Evolutionary conservation across 2,329 filamentous ascomycete species (phyloP).

Genomic region (Myrmaecium sp.): DNA sequence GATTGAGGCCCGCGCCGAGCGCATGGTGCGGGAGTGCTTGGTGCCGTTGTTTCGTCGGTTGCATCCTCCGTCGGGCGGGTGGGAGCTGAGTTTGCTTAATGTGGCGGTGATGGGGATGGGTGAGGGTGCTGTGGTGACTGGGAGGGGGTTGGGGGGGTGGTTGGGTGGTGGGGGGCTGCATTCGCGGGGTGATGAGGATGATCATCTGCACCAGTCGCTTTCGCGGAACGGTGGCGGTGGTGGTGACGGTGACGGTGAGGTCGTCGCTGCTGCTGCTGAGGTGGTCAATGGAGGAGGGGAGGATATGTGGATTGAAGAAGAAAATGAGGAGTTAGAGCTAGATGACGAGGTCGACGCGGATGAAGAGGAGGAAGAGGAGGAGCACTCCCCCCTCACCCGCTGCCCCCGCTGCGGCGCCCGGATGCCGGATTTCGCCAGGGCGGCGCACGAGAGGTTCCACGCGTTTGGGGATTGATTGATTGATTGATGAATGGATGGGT

Average conservation of each 20-base stretch:
- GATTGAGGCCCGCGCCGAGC: constrained; percentile 44
- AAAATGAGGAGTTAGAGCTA: constrained; percentile 6
- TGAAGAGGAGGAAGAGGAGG: constrained; percentile 15
- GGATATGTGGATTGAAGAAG: constrained; percentile 6
- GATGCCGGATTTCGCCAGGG: constrained; percentile 41
- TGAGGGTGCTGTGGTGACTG: constrained; percentile 8
- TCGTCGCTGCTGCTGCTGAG: not conserved
- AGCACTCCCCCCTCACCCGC: too few species aligned
- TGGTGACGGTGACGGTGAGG: not conserved
- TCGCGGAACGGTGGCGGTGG: not conserved
- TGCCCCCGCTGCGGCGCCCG: constrained; percentile 35
- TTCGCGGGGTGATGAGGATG: constrained; percentile 31
- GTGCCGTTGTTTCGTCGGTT: constrained; percentile 58
- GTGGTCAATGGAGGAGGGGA: constrained; percentile 4
- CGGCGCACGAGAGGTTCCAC: constrained; percentile 40
- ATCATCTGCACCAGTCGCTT: constrained; percentile 5
- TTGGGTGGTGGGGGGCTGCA: constrained; percentile 20
- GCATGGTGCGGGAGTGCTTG: constrained; percentile 51
- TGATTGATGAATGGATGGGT: too few species aligned
- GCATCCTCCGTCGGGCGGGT: constrained; percentile 50
- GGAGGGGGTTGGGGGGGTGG: constrained; percentile 10
- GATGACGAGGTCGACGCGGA: constrained; percentile 10
- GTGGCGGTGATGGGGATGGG: constrained; percentile 80
- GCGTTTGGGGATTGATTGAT: constrained; percentile 12
- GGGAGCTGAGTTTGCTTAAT: constrained; percentile 74